A percentile compares a stretch with the other conserved stretches of the same genome.
Conservation (phyloP, 306 rosid species). For the Alnus glutinosa region DNA sequence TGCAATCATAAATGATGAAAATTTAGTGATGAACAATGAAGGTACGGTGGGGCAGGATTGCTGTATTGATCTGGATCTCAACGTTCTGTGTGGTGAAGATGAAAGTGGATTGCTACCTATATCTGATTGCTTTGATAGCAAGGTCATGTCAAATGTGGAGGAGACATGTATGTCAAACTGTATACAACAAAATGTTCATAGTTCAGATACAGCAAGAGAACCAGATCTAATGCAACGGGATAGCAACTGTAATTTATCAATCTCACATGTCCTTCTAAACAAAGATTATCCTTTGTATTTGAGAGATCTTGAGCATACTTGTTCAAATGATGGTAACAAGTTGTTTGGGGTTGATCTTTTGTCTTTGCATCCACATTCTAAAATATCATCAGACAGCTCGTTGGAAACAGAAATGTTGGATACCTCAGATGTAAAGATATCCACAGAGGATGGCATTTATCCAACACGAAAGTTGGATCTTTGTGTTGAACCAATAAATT, state of each 20-base stretch:
- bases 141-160: constrained; percentile 38
- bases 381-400: constrained; percentile 26
- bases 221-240: constrained; percentile 36
- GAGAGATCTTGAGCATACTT: constrained; percentile 29
- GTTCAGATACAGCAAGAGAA: constrained; percentile 29
- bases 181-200: constrained; percentile 22
- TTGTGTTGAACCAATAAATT: constrained; percentile 49
- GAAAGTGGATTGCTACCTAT: constrained; percentile 33
- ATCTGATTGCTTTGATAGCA: constrained; percentile 36
- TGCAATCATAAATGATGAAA: constrained; percentile 26
- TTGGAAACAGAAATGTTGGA: constrained; percentile 24
- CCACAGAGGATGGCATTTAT: constrained; percentile 19
- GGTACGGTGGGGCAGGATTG: constrained; percentile 39
- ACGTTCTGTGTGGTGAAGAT: constrained; percentile 41
- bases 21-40: constrained; percentile 28
- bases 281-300: constrained; percentile 37
- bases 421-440: constrained; percentile 18
- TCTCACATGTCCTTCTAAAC: constrained; percentile 21
- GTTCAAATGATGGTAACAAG: constrained; percentile 42
- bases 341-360: constrained; percentile 46
- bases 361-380: constrained; percentile 29
- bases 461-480: constrained; percentile 35
- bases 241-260: constrained; percentile 22
- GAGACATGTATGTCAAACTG: constrained; percentile 24
- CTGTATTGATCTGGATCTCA: constrained; percentile 60